Evolutionary conservation across 176 grass and related monocot genomes (phyloP).

Genomic region (Oryza meyeriana): DNA sequence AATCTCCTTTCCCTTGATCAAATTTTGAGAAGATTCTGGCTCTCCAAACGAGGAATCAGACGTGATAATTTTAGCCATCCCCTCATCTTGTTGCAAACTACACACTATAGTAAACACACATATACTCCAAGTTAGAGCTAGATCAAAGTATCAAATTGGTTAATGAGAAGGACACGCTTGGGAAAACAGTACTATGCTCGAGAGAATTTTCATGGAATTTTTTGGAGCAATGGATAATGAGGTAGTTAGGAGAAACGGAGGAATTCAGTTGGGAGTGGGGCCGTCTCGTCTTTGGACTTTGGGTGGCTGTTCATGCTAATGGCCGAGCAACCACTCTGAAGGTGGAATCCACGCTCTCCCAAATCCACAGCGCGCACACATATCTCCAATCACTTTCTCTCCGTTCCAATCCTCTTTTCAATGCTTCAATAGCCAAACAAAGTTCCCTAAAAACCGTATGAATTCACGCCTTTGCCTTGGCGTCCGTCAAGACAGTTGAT

Average conservation of each 20-base stretch:
- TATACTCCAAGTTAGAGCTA: neutral
- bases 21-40: neutral
- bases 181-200: neutral
- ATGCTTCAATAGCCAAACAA: neutral
- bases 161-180: neutral
- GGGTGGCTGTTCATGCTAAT: conserved; percentile 2
- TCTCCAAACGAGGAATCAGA: neutral
- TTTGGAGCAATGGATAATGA: neutral
- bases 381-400: conserved; percentile 11
- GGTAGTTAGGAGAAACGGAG: too few relatives aligned
- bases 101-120: neutral
- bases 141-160: too few relatives aligned
- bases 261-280: neutral
- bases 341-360: conserved; percentile 45
- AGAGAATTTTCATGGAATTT: neutral
- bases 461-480: neutral
- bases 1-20: neutral
- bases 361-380: neutral
- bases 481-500: neutral
- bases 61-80: neutral
- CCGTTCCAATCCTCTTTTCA: neutral
- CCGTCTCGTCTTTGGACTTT: neutral
- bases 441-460: neutral
- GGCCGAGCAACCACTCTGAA: conserved; percentile 17
- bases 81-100: too few relatives aligned